Evolutionary conservation across 371 early-diverging fungal genomes (phyloP), one percentile per base, ranked within the genome.

Genomic region (Funneliformis caledonium): DNA sequence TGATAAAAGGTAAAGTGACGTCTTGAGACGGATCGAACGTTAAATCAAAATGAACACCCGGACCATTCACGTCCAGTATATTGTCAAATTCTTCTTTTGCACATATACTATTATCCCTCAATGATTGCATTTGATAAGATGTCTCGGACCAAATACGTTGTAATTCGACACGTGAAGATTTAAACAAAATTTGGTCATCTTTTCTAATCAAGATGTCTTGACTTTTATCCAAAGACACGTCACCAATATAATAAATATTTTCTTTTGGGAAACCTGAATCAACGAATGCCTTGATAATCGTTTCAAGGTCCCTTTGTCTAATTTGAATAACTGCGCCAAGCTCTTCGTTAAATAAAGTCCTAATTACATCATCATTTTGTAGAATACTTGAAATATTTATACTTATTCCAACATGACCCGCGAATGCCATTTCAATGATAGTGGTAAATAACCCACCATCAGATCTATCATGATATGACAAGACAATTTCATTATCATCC

Each of bases 381-480:
- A 86, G 85, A 45, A 91, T 81, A 4, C 86, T 81, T 68, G 88
- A 86, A 62, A 95, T 82, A 37, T 94, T 87, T 7, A 97, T 81
- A 31, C 87, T 85, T 74, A 91, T 90, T 69, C 98, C 98, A 0
- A 94, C 89, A 78, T 93, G 96, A 22, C 97, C 97, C 62, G 98
- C 97, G 88, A 98, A 96, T 64, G 91, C 91, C 99, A 98, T 98
- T 86, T 98, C 99, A 26, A 87, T 88, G 42, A 98, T 78, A 8
- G 99, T 94, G 26, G 92, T 86, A 81, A 97, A 93, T 83, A 98
- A 86, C 80, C 99, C 99, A 83, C 99, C 99, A 87, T 98, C 99
- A 5, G 97, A 97, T 31, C 97, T 93, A 84, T 98, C 98, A 85
- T 98, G 99, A 86, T 98, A 98, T 31, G 99, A 97, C 69, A 96